These are phyloP conservation scores for Botrytis squamosa DNA, from an alignment of 2,329 filamentous ascomycete species.

Conservation along the genomic window DNA sequence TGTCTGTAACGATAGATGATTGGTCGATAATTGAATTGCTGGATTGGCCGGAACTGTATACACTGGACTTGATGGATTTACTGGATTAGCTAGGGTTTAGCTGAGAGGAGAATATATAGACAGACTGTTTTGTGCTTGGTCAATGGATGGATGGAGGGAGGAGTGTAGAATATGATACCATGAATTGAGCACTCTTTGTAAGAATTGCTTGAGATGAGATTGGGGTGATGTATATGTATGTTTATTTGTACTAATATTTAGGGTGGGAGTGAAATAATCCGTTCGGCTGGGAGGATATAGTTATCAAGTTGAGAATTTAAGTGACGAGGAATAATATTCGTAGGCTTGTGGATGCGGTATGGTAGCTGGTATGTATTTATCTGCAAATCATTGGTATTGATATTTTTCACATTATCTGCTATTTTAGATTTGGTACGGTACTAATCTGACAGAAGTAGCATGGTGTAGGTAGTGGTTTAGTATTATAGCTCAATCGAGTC, in stretches of 20 bases:
- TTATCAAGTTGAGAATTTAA: background rate
- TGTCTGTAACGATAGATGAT: slow-evolving; percentile 21
- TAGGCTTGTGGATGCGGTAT: background rate
- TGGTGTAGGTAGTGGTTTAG: no score
- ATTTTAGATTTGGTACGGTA: background rate
- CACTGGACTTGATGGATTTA: background rate
- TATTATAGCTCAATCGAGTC: background rate
- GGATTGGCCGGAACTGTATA: background rate
- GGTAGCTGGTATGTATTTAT: background rate
- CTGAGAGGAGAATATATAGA: background rate
- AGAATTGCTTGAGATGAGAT: background rate
- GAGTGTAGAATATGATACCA: background rate
- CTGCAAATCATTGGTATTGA: background rate
- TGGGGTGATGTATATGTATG: background rate
- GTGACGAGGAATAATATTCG: no score
- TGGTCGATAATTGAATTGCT: background rate
- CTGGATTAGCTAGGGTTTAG: background rate
- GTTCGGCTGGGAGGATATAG: background rate
- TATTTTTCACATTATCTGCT: background rate
- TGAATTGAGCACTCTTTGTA: background rate
- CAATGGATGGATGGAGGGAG: background rate
- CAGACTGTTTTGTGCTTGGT: background rate
- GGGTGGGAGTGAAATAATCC: background rate
- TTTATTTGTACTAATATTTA: background rate
- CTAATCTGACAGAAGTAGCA: background rate